Conservation (phyloP, 352 stramenopile genomes). For the Phytophthora podocarpi region DNA sequence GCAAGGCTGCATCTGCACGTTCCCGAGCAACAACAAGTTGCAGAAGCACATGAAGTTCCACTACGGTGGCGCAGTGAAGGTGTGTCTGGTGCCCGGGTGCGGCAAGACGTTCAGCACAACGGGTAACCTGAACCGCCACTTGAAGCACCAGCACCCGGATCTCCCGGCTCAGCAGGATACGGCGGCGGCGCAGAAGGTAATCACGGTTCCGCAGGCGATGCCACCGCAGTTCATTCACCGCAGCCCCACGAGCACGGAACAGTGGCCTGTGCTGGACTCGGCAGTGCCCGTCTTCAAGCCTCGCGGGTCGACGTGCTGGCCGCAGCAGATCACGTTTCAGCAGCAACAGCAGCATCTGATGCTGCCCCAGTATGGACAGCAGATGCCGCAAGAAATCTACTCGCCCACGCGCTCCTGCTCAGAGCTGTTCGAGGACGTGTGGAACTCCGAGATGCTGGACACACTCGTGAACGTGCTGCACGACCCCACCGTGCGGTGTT, state of each 20-base stretch:
- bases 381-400: slow-evolving; percentile 21
- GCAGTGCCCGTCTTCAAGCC: slow-evolving; percentile 26
- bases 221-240: slow-evolving; percentile 25
- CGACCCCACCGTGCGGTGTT: slow-evolving; percentile 37
- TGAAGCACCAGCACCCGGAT: slow-evolving; percentile 63
- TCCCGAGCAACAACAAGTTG: slow-evolving; percentile 58
- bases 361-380: slow-evolving; percentile 20
- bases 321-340: slow-evolving; percentile 20
- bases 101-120: slow-evolving; percentile 68
- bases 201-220: slow-evolving; percentile 17
- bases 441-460: slow-evolving; percentile 52
- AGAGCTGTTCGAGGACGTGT: slow-evolving; percentile 44
- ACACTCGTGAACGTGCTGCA: slow-evolving; percentile 45
- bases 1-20: slow-evolving; percentile 29
- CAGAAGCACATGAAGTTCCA: slow-evolving; percentile 51
- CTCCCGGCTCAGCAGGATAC: slow-evolving; percentile 5
- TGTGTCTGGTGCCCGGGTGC: slow-evolving; percentile 50
- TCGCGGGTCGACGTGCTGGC: slow-evolving; percentile 18
- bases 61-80: slow-evolving; percentile 44
- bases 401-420: slow-evolving; percentile 35
- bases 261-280: slow-evolving; percentile 21
- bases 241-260: slow-evolving; percentile 38
- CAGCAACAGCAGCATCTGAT: slow-evolving; percentile 24
- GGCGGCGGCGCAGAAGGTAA: not conserved
- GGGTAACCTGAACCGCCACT: slow-evolving; percentile 65